Base-by-base conservation (phyloP, 2,329 filamentous ascomycete species). In the Scedosporium boydii region DNA sequence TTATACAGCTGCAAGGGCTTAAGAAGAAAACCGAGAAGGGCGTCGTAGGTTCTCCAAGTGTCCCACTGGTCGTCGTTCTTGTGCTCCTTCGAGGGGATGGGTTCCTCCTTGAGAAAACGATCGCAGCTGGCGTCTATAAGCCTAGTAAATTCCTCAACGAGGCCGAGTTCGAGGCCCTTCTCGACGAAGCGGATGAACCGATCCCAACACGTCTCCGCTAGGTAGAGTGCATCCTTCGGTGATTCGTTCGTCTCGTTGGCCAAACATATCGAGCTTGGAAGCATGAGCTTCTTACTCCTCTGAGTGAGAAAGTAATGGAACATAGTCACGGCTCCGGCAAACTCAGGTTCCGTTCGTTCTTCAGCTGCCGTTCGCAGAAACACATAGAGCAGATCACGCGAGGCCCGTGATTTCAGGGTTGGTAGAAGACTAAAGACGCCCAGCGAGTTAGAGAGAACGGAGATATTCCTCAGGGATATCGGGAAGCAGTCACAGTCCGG, bases 121-220 rank as follows among this genome's bases (percentile, higher is more conserved):
- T 65, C 56, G 5, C 70, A 21, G 46, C 70, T 71, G 7, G 63
- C 64, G 2, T 65, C 62, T 29, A 71, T 46, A 6, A 72, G 6
- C 9, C 51, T 56, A 1, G 66, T 63, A 21, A 69, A 72, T 14
- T 74, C 69, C 46, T 73, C 67, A 4, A 69, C 71, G 61, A 77
- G 76, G 23, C 71, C 67, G 59, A 76, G 67, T 2, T 70, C 70
- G 4, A 78, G 67, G 12, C 51, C 51, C 12, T 55, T 55, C 18
- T 27, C 7, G 7, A 55, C 23, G 12, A 26, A 55, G 18, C 12
- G 18, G 23, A 4, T 29, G 21, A 55, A 55, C 10, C 10, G 6
- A 38, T 3, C 34, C 34, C 34, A 38, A 14, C 9, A 12, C 10
- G 10, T 38, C 6, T 6, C 9, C 34, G 34, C 34, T 3, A 38